phyloP scores from a whole-genome alignment of 2,329 filamentous ascomycete species.

The Pseudogymnoascus destructans region DNA sequence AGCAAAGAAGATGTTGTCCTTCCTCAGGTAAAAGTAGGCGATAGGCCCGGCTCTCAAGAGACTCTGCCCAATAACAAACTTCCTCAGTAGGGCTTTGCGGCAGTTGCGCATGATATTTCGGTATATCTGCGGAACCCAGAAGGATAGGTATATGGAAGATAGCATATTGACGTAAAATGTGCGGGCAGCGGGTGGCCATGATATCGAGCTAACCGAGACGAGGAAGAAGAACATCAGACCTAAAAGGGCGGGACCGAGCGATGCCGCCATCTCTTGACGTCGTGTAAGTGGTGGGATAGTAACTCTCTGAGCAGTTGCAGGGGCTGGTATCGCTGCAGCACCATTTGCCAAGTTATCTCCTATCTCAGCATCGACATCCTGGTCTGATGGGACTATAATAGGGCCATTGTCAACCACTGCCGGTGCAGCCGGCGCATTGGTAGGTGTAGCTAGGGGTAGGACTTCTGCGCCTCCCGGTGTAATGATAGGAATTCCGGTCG shows the following conservation, averaged over 20 bases:
- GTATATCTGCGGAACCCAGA: constrained; percentile 86
- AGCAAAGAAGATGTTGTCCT: constrained; percentile 71
- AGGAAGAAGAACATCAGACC: constrained; percentile 42
- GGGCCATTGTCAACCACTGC: constrained; percentile 26
- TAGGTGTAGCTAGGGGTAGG: constrained; percentile 10
- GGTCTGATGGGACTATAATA: constrained; percentile 49
- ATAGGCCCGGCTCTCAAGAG: constrained; percentile 65
- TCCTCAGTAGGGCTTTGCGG: constrained; percentile 80
- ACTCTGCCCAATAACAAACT: constrained; percentile 77
- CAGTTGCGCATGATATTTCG: constrained; percentile 86
- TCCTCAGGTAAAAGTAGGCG: constrained; percentile 69
- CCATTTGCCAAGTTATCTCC: constrained; percentile 27
- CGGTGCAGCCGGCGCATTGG: neutral
- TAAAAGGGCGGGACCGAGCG: constrained; percentile 43
- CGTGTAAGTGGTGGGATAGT: constrained; percentile 14
- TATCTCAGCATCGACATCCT: constrained; percentile 50
- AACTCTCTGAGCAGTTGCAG: constrained; percentile 21
- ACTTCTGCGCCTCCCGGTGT: constrained; percentile 19
- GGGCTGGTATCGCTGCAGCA: constrained; percentile 18
- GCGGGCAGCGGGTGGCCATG: constrained; percentile 45
- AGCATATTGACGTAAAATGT: constrained; percentile 49
- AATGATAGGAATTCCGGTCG: constrained; percentile 21
- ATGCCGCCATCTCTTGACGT: constrained; percentile 36
- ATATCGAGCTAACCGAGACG: constrained; percentile 44
- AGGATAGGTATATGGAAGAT: constrained; percentile 66